phyloP scores from a whole-genome alignment of 2,329 filamentous ascomycete genomes.

The Paramyrothecium roridum region DNA sequence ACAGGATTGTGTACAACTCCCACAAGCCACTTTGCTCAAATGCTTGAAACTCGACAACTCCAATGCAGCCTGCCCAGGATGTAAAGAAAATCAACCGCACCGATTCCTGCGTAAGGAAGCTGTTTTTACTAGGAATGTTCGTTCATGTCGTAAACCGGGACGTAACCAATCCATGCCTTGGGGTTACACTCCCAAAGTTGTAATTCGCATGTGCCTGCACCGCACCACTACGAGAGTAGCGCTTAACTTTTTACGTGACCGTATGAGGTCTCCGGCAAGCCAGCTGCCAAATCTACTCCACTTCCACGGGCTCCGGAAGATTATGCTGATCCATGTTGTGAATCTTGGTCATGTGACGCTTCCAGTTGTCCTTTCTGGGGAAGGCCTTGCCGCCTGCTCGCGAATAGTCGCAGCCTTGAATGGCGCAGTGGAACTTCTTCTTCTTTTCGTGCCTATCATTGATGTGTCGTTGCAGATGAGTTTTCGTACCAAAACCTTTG shows the following conservation, averaged over 20 bases:
- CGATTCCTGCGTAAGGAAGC: neutral
- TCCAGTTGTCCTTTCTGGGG: conserved; percentile 61
- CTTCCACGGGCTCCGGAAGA: conserved; percentile 39
- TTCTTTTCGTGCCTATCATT: conserved; percentile 61
- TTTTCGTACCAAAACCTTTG: conserved; percentile 59
- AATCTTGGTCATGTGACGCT: conserved; percentile 60
- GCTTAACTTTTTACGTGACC: neutral
- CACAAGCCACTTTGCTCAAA: neutral
- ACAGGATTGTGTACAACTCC: neutral
- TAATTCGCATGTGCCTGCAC: neutral
- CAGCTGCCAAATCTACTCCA: conserved; percentile 19
- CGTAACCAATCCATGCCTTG: neutral
- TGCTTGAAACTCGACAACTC: neutral
- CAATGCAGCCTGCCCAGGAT: neutral
- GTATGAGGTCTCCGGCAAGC: neutral
- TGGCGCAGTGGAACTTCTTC: conserved; percentile 56
- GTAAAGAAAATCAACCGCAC: neutral
- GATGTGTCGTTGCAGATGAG: conserved; percentile 58
- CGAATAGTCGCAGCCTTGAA: conserved; percentile 54
- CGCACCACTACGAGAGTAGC: neutral
- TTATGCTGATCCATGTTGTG: conserved; percentile 40
- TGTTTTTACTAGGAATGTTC: neutral
- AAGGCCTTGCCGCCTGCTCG: conserved; percentile 55
- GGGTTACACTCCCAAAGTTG: neutral
- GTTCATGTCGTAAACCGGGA: neutral